Evolutionary conservation across 169 alveolate species (phyloP).

Genomic region (Eimeria tenella): DNA sequence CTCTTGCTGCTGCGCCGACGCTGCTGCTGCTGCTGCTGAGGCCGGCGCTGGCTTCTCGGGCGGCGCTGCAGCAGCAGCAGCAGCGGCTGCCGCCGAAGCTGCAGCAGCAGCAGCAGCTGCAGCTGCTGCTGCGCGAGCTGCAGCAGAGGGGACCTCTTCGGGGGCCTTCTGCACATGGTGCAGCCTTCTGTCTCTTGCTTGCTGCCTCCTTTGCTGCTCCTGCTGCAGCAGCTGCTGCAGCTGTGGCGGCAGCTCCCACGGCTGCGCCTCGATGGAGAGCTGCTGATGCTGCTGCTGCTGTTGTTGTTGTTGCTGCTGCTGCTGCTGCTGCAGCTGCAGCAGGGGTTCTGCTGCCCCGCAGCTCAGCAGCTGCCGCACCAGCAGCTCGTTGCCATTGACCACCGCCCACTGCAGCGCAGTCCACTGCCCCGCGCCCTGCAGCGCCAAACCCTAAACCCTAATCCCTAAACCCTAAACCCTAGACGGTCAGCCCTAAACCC

Average conservation of each 20-base stretch:
- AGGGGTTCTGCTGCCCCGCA: slow-evolving; percentile 37
- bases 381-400: slow-evolving; percentile 28
- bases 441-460: slow-evolving; percentile 35
- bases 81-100: neutral
- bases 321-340: slow-evolving; percentile 52
- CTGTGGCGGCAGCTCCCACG: slow-evolving; percentile 17
- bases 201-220: slow-evolving; percentile 37
- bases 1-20: slow-evolving; percentile 12
- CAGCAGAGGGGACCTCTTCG: slow-evolving; percentile 1
- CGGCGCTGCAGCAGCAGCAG: neutral
- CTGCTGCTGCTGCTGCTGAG: neutral
- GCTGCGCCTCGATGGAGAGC: slow-evolving; percentile 3
- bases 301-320: slow-evolving; percentile 36
- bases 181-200: neutral
- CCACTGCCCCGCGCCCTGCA: slow-evolving; percentile 54
- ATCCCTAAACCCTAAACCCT: slow-evolving; percentile 40
- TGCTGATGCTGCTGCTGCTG: slow-evolving; percentile 43
- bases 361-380: slow-evolving; percentile 3
- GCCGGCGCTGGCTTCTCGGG: too few species aligned
- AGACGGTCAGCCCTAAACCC: neutral
- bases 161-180: neutral
- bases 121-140: slow-evolving; percentile 19
- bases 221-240: slow-evolving; percentile 38
- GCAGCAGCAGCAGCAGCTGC: neutral
- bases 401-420: slow-evolving; percentile 54